These are phyloP conservation scores for Chaetomiaceae sp. DNA, from an alignment of 2,329 filamentous ascomycete genomes.

Conservation along the genomic window DNA sequence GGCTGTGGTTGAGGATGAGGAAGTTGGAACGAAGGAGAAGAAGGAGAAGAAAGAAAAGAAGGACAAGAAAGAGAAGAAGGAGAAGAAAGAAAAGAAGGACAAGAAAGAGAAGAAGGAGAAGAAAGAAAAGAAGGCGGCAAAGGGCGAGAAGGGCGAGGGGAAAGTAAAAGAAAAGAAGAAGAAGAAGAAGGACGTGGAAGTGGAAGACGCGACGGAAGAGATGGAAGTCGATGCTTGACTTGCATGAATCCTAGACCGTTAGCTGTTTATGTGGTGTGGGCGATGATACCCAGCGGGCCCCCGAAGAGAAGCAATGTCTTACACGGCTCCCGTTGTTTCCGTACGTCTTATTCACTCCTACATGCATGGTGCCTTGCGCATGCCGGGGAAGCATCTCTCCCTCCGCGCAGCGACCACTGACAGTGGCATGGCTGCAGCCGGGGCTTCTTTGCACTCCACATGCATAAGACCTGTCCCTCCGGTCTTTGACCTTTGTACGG, in stretches of 20 bases:
- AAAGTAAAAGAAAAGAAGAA: conserved; percentile 1
- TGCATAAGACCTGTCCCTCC: too few species aligned
- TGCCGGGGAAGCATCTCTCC: too few species aligned
- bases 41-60: neutral
- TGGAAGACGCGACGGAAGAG: conserved; percentile 27
- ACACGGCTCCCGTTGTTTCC: too few species aligned
- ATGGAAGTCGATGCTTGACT: conserved; percentile 10
- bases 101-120: neutral
- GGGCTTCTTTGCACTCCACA: too few species aligned
- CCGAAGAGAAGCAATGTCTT: neutral
- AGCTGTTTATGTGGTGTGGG: neutral
- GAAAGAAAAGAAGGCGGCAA: conserved; percentile 10
- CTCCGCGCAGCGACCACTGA: too few species aligned
- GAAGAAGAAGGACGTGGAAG: conserved; percentile 11
- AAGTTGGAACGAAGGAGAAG: neutral
- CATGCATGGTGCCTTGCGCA: too few species aligned
- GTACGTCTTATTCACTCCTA: too few species aligned
- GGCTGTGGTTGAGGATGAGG: neutral
- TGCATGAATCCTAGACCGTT: neutral
- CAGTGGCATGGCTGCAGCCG: too few species aligned
- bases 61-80: neutral
- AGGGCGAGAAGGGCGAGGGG: conserved; percentile 4
- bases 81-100: conserved; percentile 1
- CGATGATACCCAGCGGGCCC: conserved; percentile 14
- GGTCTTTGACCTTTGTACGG: too few species aligned